Percentiles rank a stretch among this genome's conserved stretches.
Evolutionary conservation across 148 eudicot species (phyloP).

Genomic region (Mesembryanthemum crystallinum): DNA sequence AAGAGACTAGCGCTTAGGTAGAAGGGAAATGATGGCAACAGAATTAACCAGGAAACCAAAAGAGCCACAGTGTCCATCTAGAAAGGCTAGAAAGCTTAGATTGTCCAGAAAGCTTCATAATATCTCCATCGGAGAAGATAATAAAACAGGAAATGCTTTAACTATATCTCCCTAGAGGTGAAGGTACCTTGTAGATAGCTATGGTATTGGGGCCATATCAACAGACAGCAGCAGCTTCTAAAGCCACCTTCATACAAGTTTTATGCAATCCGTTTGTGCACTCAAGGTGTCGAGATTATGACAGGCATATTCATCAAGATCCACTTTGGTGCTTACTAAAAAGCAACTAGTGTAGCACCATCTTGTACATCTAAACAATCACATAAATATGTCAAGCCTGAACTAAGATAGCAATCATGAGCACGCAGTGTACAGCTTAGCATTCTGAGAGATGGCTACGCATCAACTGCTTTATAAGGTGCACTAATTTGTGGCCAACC

Average conservation of each 20-base stretch:
- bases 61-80: not conserved
- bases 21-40: not conserved
- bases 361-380: not conserved
- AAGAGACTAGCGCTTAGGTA: not conserved
- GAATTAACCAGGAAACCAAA: not conserved
- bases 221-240: not conserved
- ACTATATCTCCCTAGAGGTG: not conserved
- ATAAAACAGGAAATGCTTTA: not conserved
- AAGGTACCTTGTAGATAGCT: not conserved
- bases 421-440: too few relatives aligned
- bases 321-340: not conserved
- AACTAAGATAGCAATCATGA: too few relatives aligned
- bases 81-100: not conserved
- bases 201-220: not conserved
- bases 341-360: not conserved
- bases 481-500: too few relatives aligned
- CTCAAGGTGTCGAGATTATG: not conserved
- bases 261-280: not conserved
- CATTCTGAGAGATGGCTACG: too few relatives aligned
- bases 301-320: not conserved
- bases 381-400: too few relatives aligned
- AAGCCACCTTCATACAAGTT: not conserved
- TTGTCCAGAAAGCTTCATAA: not conserved
- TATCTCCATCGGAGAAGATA: not conserved
- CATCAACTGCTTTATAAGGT: too few relatives aligned